These are phyloP conservation scores for Proliferodiscus dingleyae DNA, from an alignment of 2,329 filamentous ascomycete species.

Conservation along the genomic window DNA sequence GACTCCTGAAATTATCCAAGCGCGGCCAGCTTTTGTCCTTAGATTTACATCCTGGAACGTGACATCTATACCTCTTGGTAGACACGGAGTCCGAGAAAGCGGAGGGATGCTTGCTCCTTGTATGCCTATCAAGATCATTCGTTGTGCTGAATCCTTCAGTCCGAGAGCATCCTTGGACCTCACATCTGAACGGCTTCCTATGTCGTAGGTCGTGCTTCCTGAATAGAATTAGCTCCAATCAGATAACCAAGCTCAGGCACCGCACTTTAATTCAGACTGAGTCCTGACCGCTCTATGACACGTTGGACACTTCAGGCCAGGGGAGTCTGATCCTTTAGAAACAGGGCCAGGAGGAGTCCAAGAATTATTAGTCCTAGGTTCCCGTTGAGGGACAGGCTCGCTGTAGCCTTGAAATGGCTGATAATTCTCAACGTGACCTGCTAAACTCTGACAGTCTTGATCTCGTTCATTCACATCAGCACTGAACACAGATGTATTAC, in stretches of 20 bases:
- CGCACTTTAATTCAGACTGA: constrained; percentile 52
- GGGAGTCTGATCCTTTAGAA: constrained; percentile 7
- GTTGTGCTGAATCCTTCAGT: constrained; percentile 67
- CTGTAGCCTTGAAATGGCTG: constrained; percentile 19
- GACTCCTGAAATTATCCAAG: constrained; percentile 80
- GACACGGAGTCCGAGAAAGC: constrained; percentile 39
- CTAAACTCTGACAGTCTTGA: constrained; percentile 27
- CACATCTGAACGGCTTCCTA: constrained; percentile 61
- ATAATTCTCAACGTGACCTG: constrained; percentile 21
- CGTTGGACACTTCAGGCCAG: constrained; percentile 32
- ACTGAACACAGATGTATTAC: constrained; percentile 30
- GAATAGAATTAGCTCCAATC: constrained; percentile 20
- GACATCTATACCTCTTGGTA: constrained; percentile 56
- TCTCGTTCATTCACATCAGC: constrained; percentile 27
- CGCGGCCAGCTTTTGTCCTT: constrained; percentile 72
- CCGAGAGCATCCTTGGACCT: constrained; percentile 50
- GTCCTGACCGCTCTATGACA: constrained; percentile 45
- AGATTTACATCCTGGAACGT: constrained; percentile 48
- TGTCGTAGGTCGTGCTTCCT: constrained; percentile 76
- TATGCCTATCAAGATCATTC: constrained; percentile 80
- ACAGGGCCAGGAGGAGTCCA: constrained; percentile 16
- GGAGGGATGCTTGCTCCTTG: constrained; percentile 61
- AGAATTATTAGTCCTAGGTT: constrained; percentile 14
- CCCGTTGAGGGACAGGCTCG: constrained; percentile 19
- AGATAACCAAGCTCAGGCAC: constrained; percentile 1